Percentiles rank a stretch among this genome's conserved stretches.
phyloP scores from a whole-genome alignment of 2,329 filamentous ascomycete species.

The Penicillium brasilianum region DNA sequence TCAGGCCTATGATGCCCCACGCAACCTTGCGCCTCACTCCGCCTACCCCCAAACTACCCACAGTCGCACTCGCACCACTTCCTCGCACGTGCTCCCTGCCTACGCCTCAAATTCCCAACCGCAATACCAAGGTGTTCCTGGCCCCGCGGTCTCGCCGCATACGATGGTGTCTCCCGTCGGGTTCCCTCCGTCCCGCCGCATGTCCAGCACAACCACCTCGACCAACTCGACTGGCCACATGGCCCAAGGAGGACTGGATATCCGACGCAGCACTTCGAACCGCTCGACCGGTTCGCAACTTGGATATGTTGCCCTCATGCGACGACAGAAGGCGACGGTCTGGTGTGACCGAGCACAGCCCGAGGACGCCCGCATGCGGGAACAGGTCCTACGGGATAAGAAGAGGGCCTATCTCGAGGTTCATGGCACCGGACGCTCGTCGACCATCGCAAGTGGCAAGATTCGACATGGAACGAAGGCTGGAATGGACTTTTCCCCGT shows the following conservation, averaged over 20 bases:
- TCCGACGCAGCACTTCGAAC: slow-evolving; percentile 78
- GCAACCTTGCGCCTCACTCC: slow-evolving; percentile 35
- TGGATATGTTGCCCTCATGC: slow-evolving; percentile 94
- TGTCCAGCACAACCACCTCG: slow-evolving; percentile 49
- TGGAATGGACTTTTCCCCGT: slow-evolving; percentile 77
- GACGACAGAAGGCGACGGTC: slow-evolving; percentile 96
- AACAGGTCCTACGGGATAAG: slow-evolving; percentile 85
- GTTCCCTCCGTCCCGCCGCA: slow-evolving; percentile 38
- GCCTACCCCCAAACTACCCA: slow-evolving; percentile 35
- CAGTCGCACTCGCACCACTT: slow-evolving; percentile 49
- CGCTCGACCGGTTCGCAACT: slow-evolving; percentile 70
- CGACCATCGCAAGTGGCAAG: slow-evolving; percentile 73
- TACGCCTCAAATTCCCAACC: slow-evolving; percentile 32
- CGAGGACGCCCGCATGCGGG: slow-evolving; percentile 82
- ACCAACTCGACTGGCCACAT: slow-evolving; percentile 45
- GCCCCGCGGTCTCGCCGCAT: slow-evolving; percentile 35
- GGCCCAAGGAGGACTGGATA: slow-evolving; percentile 38
- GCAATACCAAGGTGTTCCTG: slow-evolving; percentile 34
- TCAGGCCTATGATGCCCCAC: slow-evolving; percentile 34
- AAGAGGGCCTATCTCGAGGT: slow-evolving; percentile 85
- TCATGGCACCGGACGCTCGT: slow-evolving; percentile 66
- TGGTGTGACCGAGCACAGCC: slow-evolving; percentile 96
- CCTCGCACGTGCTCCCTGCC: slow-evolving; percentile 39
- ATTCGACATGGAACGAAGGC: slow-evolving; percentile 86
- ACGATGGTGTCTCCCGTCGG: slow-evolving; percentile 32